Conservation (phyloP, 805 yeast genomes). For the Millerozyma acaciae region DNA sequence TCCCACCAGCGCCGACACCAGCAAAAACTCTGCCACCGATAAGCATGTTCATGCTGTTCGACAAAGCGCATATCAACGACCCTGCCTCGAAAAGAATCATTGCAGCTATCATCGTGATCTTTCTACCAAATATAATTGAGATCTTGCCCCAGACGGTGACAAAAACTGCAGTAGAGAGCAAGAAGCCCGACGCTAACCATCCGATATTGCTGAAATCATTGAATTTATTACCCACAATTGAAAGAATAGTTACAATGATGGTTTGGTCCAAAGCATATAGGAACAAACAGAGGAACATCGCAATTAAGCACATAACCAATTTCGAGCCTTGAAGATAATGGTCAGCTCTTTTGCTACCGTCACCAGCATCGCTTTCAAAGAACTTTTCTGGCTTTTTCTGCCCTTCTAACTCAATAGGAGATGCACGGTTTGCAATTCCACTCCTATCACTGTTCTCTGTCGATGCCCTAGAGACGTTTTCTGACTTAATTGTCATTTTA, state of each 20-base stretch:
- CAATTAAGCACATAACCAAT: conserved; percentile 21
- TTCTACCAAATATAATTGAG: conserved; percentile 36
- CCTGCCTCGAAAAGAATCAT: conserved; percentile 29
- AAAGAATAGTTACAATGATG: conserved; percentile 32
- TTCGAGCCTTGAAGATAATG: conserved; percentile 30
- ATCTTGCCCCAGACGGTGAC: conserved; percentile 36
- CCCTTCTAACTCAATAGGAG: not conserved
- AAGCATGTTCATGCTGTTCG: conserved; percentile 32
- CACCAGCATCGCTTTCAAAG: conserved; percentile 41
- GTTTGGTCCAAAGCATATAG: conserved; percentile 38
- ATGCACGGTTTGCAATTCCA: no score
- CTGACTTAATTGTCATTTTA: no score
- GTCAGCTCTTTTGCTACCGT: conserved; percentile 37
- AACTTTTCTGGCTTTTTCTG: conserved; percentile 9
- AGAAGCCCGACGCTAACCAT: conserved; percentile 37
- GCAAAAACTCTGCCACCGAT: conserved; percentile 40
- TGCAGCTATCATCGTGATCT: conserved; percentile 21
- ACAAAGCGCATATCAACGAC: conserved; percentile 36
- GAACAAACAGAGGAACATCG: conserved; percentile 29
- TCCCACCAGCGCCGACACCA: conserved; percentile 37
- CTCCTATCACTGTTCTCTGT: not conserved
- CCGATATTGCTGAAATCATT: conserved; percentile 31
- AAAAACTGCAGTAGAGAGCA: conserved; percentile 31
- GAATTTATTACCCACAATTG: conserved; percentile 34
- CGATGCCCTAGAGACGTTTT: conserved; percentile 1